Evolutionary conservation across 345 rosid genomes (phyloP).

Genomic region (Citrus mangshanensis): DNA sequence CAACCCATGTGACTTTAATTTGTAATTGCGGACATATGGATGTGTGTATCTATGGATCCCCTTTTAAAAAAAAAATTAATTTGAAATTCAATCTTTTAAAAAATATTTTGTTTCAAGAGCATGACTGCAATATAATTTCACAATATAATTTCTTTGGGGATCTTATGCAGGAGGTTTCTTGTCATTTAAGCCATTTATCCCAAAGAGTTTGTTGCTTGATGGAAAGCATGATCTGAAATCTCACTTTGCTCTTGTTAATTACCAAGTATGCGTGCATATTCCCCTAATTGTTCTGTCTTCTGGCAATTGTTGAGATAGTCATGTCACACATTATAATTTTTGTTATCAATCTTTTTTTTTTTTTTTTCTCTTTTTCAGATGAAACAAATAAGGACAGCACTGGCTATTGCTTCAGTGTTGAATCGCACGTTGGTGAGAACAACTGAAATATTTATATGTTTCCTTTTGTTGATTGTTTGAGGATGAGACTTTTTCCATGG

Average conservation of each 20-base stretch:
- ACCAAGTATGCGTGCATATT: conserved; percentile 58
- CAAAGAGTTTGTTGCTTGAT: conserved; percentile 74
- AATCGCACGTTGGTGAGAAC: conserved; percentile 88
- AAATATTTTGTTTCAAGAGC: neutral
- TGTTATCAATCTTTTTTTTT: conserved; percentile 1
- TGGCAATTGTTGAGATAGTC: conserved; percentile 9
- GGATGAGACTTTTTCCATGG: neutral
- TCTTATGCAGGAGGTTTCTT: conserved; percentile 79
- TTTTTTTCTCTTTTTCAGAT: conserved; percentile 43
- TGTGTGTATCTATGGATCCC: neutral
- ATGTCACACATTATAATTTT: conserved; percentile 20
- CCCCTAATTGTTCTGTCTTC: conserved; percentile 14
- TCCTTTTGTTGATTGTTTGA: neutral
- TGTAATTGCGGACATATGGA: neutral
- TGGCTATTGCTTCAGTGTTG: conserved; percentile 78
- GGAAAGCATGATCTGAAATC: conserved; percentile 79
- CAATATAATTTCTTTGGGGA: conserved; percentile 19
- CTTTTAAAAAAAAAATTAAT: neutral
- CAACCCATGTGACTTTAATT: conserved; percentile 6
- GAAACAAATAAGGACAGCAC: conserved; percentile 88
- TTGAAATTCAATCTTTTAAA: neutral
- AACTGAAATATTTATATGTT: neutral
- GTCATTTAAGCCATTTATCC: conserved; percentile 83
- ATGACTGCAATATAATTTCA: conserved; percentile 12
- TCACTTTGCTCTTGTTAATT: conserved; percentile 77